Base-by-base conservation (phyloP, 805 yeast genomes). In the Ogataea naganishii region DNA sequence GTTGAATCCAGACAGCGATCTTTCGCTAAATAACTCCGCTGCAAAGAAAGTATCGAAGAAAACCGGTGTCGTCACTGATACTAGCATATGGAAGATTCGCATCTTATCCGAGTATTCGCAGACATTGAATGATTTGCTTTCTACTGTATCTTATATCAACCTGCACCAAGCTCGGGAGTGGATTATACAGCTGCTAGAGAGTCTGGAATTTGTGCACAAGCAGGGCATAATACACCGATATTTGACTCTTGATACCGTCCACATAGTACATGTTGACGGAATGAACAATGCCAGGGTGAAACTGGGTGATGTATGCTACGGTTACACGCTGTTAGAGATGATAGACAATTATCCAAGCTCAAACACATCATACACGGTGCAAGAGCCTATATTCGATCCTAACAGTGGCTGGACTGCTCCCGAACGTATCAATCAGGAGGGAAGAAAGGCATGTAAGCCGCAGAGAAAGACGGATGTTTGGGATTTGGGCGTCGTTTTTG, bases 391-490 rank as follows among this genome's bases (percentile, higher is more conserved):
- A 38, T 44, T 43, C 7, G 35, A 39, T 10, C 18, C 33, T 13
- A 16, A 14, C 6, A 20, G 23, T 14, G 31, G 50, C 0, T 88
- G 96, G 96, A 58, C 53, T 9, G 94, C 96, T 1, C 96, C 97
- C 0, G 96, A 88, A 49, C 39, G 77, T 35, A 51, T 44, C 21
- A 43, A 44, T 27, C 24, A 42, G 1, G 44, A 43, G 8, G 47
- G 39, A 19, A 23, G 33, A 2, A 49, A 46, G 11, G 56, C 49
- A 29, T 44, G 53, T 20, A 71, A 66, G 33, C 78, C 81, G 10
- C 79, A 79, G 34, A 62, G 86, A 21, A 82, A 85, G 51, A 77
- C 96, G 0, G 98, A 92, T 58, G 80, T 92, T 7, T 92, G 97
- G 97, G 82, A 82, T 46, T 56, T 86, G 23, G 98, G 96, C 6